Conservation (phyloP, 768 basidiomycete species). For the Butyriboletus loyo region DNA sequence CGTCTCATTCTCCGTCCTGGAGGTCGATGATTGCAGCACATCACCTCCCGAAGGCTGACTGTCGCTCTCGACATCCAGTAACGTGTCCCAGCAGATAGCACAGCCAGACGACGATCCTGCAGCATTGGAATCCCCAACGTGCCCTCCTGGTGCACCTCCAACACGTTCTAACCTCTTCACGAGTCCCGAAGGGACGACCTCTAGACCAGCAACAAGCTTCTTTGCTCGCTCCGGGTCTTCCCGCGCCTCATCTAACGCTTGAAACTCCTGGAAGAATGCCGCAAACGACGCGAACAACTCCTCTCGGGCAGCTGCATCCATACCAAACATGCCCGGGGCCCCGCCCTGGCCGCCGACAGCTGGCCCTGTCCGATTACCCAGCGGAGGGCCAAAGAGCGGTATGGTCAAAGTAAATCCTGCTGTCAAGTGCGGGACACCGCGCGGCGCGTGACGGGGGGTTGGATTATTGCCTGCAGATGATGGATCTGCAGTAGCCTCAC, state of each 20-base stretch:
- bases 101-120: slow-evolving; percentile 46
- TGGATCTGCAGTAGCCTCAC: slow-evolving; percentile 26
- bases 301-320: slow-evolving; percentile 22
- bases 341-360: slow-evolving; percentile 3
- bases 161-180: slow-evolving; percentile 60
- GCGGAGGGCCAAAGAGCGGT: slow-evolving; percentile 28
- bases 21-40: not conserved
- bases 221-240: slow-evolving; percentile 71
- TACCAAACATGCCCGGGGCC: slow-evolving; percentile 5
- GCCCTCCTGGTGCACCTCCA: slow-evolving; percentile 36
- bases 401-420: slow-evolving; percentile 36
- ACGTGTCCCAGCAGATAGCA: slow-evolving; percentile 73
- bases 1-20: not conserved
- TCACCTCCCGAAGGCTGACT: slow-evolving; percentile 14
- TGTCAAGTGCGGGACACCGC: slow-evolving; percentile 22
- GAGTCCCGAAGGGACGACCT: slow-evolving; percentile 63
- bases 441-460: slow-evolving; percentile 19
- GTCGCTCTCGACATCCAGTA: slow-evolving; percentile 49
- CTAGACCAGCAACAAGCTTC: slow-evolving; percentile 58
- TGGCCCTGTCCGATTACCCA: slow-evolving; percentile 8
- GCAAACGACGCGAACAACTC: slow-evolving; percentile 26
- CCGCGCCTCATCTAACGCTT: slow-evolving; percentile 33
- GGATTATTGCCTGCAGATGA: slow-evolving; percentile 22
- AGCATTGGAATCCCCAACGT: slow-evolving; percentile 29
- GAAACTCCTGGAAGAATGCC: slow-evolving; percentile 29